Evolutionary conservation across 2,329 filamentous ascomycete genomes (phyloP).

Genomic region (Fusarium phyllophilum): DNA sequence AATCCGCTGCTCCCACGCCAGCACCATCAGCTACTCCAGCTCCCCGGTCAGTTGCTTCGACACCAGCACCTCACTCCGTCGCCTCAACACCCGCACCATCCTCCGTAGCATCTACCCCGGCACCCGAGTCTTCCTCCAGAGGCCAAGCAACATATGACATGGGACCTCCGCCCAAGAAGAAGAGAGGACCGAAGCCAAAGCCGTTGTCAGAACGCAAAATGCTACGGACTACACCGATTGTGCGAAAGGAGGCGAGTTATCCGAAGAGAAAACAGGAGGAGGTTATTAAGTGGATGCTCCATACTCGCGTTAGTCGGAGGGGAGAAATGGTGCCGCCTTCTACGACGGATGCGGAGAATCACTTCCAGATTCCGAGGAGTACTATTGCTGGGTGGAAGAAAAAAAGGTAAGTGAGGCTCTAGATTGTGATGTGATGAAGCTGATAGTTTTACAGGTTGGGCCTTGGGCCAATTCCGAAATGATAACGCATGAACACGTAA

Average conservation of each 20-base stretch:
- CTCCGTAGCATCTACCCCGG: not conserved
- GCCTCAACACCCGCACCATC: not conserved
- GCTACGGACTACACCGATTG: conserved; percentile 1
- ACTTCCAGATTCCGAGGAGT: conserved; percentile 20
- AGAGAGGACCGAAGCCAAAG: conserved; percentile 21
- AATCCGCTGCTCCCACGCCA: not conserved
- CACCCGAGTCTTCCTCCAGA: not conserved
- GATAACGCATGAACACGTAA: not conserved
- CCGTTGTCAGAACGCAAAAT: conserved; percentile 13
- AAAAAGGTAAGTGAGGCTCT: not conserved
- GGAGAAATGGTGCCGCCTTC: conserved; percentile 12
- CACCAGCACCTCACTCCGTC: not conserved
- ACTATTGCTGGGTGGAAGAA: conserved; percentile 23
- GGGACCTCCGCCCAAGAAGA: conserved; percentile 7
- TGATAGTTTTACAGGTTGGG: not conserved
- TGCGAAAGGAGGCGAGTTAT: conserved; percentile 17
- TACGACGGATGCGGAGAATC: conserved; percentile 3
- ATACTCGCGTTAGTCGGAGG: not conserved
- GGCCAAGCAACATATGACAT: not conserved
- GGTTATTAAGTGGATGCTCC: conserved; percentile 17
- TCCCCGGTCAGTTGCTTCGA: not conserved
- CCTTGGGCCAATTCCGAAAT: conserved; percentile 3
- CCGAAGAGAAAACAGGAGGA: conserved; percentile 20
- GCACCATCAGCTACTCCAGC: not conserved
- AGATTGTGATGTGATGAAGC: not conserved